Percentiles rank a stretch among this genome's conserved stretches.
Conservation (phyloP, 2,329 filamentous ascomycete genomes). For the Aspergillus niger region DNA sequence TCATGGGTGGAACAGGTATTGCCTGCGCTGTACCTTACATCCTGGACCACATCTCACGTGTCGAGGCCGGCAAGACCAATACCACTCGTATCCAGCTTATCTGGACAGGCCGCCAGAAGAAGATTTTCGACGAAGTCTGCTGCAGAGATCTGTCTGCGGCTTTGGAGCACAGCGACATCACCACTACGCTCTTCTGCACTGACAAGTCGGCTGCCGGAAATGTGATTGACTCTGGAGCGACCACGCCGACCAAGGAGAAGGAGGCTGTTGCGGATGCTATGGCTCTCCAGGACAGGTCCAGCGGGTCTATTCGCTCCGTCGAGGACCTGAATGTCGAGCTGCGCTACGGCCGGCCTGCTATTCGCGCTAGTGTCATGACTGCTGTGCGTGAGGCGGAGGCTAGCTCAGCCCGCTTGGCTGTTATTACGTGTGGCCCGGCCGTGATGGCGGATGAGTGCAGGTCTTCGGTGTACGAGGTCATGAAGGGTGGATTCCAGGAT, state of each 20-base stretch:
- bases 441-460: conserved; percentile 48
- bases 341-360: conserved; percentile 9
- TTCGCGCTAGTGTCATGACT: conserved; percentile 5
- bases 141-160: not conserved
- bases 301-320: not conserved
- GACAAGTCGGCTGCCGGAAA: not conserved
- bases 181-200: not conserved
- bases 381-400: conserved; percentile 3
- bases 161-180: conserved; percentile 2
- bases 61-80: not conserved
- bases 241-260: not conserved
- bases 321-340: not conserved
- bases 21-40: conserved; percentile 44
- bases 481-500: conserved; percentile 27
- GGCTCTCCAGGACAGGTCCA: not conserved
- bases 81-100: conserved; percentile 15
- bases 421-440: conserved; percentile 44
- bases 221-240: not conserved
- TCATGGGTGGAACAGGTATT: conserved; percentile 36
- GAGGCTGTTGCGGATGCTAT: not conserved
- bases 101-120: conserved; percentile 26
- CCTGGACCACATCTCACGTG: conserved; percentile 23
- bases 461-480: conserved; percentile 35
- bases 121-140: conserved; percentile 21
- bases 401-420: conserved; percentile 28